A percentile compares a stretch with the other conserved stretches of the same genome.
Evolutionary conservation across 805 yeast species (phyloP).

Genomic region (Candida anglica): DNA sequence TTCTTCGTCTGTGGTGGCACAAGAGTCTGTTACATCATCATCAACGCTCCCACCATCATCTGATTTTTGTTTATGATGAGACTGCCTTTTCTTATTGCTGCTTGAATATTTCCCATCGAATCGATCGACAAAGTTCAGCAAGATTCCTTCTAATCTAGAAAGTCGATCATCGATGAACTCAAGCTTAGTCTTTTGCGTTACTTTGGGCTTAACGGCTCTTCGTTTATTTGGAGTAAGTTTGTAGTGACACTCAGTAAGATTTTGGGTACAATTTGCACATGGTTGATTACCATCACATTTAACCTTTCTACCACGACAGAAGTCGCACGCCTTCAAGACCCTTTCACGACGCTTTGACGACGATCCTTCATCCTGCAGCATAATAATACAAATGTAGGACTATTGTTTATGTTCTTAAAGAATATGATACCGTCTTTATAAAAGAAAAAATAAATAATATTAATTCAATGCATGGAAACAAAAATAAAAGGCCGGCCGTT

Average conservation of each 20-base stretch:
- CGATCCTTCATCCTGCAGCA: too few relatives aligned
- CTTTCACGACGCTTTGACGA: too few relatives aligned
- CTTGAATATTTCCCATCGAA: background rate
- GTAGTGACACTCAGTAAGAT: constrained; percentile 24
- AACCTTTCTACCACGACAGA: constrained; percentile 29
- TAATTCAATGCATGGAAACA: background rate
- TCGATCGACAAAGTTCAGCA: background rate
- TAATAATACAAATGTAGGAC: too few relatives aligned
- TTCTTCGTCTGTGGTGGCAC: too few relatives aligned
- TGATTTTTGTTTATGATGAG: too few relatives aligned
- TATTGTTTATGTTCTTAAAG: too few relatives aligned
- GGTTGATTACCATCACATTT: constrained; percentile 29
- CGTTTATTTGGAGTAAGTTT: constrained; percentile 9
- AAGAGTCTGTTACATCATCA: too few relatives aligned
- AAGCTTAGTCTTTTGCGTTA: background rate
- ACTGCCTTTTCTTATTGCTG: too few relatives aligned
- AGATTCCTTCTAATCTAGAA: background rate
- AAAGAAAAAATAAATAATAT: background rate
- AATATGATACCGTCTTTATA: constrained; percentile 16
- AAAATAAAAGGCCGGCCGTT: background rate
- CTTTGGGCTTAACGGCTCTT: background rate
- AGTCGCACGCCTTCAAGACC: constrained; percentile 40
- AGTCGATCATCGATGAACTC: constrained; percentile 2
- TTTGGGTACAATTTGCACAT: constrained; percentile 25
- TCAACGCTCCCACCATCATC: too few relatives aligned